Percentiles rank a stretch among this genome's conserved stretches.
phyloP scores from a whole-genome alignment of 805 yeast species.

The Zygoascus biomembranicola region DNA sequence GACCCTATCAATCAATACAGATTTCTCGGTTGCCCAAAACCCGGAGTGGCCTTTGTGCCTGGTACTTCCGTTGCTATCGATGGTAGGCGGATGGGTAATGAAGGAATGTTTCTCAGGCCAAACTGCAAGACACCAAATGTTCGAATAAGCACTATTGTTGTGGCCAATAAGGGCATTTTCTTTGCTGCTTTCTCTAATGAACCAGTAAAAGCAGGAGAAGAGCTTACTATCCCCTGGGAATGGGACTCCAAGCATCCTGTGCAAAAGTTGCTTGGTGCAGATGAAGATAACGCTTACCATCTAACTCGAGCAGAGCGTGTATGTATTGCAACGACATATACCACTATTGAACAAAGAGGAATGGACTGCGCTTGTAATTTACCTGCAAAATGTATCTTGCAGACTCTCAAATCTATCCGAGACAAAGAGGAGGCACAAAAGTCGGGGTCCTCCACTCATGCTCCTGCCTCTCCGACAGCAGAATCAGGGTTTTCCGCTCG shows the following conservation, averaged over 20 bases:
- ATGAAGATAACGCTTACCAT: conserved; percentile 15
- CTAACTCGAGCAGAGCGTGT: conserved; percentile 15
- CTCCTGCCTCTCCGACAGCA: conserved; percentile 3
- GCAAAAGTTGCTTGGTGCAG: conserved; percentile 37
- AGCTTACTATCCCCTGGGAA: conserved; percentile 75
- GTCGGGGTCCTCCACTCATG: conserved; percentile 6
- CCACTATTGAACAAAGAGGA: conserved; percentile 17
- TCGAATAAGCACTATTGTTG: conserved; percentile 41
- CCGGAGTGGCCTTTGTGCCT: conserved; percentile 46
- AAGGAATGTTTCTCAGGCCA: conserved; percentile 64
- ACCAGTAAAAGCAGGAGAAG: conserved; percentile 56
- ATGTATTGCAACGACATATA: conserved; percentile 13
- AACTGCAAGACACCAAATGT: conserved; percentile 70
- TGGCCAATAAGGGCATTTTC: conserved; percentile 30
- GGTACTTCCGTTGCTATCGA: conserved; percentile 64
- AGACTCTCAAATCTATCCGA: conserved; percentile 7
- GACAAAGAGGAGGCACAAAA: conserved; percentile 16
- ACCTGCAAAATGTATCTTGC: conserved; percentile 17
- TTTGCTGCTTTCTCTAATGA: conserved; percentile 51
- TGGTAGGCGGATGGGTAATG: conserved; percentile 71
- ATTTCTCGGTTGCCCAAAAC: conserved; percentile 60
- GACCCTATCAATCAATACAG: conserved; percentile 72
- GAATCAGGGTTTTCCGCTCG: conserved; percentile 19
- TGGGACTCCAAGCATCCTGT: conserved; percentile 84
- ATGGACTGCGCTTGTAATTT: conserved; percentile 25